phyloP scores from a whole-genome alignment of 2,329 filamentous ascomycete species.

The Sporothrix phasma region DNA sequence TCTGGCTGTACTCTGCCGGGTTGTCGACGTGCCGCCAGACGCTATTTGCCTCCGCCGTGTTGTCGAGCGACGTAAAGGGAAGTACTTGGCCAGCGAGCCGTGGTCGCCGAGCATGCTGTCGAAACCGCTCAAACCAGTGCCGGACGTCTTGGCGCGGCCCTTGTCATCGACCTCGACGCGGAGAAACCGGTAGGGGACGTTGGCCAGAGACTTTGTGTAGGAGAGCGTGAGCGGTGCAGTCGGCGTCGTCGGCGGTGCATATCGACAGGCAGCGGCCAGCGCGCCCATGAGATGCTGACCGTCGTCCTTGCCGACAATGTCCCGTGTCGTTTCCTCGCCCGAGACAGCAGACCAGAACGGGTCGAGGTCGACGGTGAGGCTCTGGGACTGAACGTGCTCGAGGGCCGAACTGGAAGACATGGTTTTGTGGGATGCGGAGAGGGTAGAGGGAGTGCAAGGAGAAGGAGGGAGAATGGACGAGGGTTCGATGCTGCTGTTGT shows the following conservation, averaged over 20 bases:
- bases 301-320: constrained; percentile 14
- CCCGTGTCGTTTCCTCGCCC: not conserved
- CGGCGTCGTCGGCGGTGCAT: not conserved
- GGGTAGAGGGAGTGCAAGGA: not conserved
- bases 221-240: not conserved
- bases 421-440: not conserved
- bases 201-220: constrained; percentile 6
- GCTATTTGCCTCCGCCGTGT: not conserved
- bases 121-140: not conserved
- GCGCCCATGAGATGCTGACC: constrained; percentile 12
- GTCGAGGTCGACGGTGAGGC: constrained; percentile 4
- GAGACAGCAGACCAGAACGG: constrained; percentile 7
- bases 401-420: not conserved
- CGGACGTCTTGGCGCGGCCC: not conserved
- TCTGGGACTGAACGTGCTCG: not conserved
- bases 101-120: not conserved
- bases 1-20: not conserved
- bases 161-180: constrained; percentile 12
- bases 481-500: not conserved
- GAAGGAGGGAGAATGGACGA: not conserved
- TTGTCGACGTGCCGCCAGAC: constrained; percentile 2
- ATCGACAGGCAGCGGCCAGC: not conserved
- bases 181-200: constrained; percentile 14
- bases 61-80: not conserved
- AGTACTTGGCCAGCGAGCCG: constrained; percentile 12